phyloP scores from a whole-genome alignment of 768 basidiomycete genomes.

The Amanita phalloides region DNA sequence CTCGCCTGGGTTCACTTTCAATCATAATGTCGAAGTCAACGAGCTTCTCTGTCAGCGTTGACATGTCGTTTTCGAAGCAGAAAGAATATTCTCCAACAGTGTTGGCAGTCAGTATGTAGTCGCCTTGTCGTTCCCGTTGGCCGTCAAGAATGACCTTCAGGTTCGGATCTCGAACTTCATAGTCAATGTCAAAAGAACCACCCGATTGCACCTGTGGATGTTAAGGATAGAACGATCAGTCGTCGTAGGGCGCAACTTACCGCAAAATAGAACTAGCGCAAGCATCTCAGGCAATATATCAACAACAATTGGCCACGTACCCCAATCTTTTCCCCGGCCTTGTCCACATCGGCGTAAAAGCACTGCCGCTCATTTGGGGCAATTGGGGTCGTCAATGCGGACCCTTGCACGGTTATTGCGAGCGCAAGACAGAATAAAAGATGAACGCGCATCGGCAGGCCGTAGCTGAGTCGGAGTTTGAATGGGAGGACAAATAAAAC shows the following conservation, averaged over 20 bases:
- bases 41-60: constrained; percentile 86
- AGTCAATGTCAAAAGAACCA: constrained; percentile 94
- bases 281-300: constrained; percentile 3
- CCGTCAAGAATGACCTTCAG: constrained; percentile 86
- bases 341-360: constrained; percentile 96
- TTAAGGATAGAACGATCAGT: neutral
- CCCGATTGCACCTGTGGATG: constrained; percentile 80
- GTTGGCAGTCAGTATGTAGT: constrained; percentile 95
- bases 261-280: constrained; percentile 89
- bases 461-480: constrained; percentile 1
- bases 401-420: constrained; percentile 31
- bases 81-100: constrained; percentile 85
- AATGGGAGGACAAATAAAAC: constrained; percentile 1
- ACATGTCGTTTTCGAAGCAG: constrained; percentile 98
- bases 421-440: constrained; percentile 21
- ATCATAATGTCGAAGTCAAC: constrained; percentile 97
- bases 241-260: constrained; percentile 32
- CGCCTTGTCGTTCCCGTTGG: constrained; percentile 83
- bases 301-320: constrained; percentile 29
- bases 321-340: constrained; percentile 85
- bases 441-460: neutral
- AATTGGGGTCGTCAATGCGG: constrained; percentile 74
- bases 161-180: constrained; percentile 83
- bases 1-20: constrained; percentile 89
- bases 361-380: constrained; percentile 75